phyloP scores from a whole-genome alignment of 1,139 yeast species.

The Hansenula sp. region DNA sequence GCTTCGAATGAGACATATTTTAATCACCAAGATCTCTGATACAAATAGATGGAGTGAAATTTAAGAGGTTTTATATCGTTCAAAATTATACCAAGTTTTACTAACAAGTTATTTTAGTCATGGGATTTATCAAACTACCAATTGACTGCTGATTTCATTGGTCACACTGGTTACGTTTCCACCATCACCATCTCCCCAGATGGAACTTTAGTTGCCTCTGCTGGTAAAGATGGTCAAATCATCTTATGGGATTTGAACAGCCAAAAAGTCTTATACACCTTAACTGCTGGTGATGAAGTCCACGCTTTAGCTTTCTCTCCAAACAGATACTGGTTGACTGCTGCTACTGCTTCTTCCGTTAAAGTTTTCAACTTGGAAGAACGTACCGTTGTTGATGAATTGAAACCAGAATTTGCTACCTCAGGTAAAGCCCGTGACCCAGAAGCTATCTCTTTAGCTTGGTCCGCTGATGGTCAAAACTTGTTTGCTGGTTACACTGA shows the following conservation, averaged over 20 bases:
- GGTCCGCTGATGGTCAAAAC: conserved; percentile 99
- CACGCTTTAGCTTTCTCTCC: conserved; percentile 99
- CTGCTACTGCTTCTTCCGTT: conserved; percentile 97
- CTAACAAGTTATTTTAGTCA: conserved; percentile 53
- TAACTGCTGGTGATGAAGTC: conserved; percentile 94
- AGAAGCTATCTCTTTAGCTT: conserved; percentile 95
- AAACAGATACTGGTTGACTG: conserved; percentile 99
- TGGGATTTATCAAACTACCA: conserved; percentile 91
- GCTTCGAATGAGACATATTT: conserved; percentile 89
- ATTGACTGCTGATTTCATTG: conserved; percentile 94
- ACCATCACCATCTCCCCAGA: conserved; percentile 99
- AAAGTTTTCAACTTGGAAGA: conserved; percentile 98
- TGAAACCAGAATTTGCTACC: conserved; percentile 95
- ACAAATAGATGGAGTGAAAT: no score
- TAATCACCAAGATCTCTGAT: conserved; percentile 99
- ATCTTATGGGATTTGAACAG: conserved; percentile 97
- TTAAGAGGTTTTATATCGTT: no score
- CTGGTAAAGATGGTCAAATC: conserved; percentile 99
- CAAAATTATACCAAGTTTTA: no score
- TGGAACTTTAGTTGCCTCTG: conserved; percentile 98
- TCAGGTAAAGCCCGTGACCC: conserved; percentile 91
- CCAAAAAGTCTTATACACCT: conserved; percentile 88
- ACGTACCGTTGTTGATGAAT: conserved; percentile 94
- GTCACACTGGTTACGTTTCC: conserved; percentile 99
- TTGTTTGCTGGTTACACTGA: conserved; percentile 99